A percentile compares a stretch with the other conserved stretches of the same genome.
Evolutionary conservation across 202 grass and related monocot species (phyloP).

Genomic region (Cymbopogon flexuosus): DNA sequence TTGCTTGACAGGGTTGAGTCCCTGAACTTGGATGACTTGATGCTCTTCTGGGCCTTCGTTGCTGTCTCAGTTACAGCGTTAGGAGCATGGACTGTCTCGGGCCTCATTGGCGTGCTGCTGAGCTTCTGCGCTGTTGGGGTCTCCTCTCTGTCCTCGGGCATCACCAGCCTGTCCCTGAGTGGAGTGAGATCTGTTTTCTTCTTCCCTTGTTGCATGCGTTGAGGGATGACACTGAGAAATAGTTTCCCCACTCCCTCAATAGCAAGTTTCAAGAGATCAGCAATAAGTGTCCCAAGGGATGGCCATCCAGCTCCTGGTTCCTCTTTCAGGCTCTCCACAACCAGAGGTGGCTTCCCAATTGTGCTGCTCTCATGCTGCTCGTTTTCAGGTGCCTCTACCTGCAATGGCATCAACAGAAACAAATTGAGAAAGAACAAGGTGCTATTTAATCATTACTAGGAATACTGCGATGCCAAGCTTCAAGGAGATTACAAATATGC

Average conservation of each 20-base stretch:
- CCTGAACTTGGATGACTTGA: constrained; percentile 70
- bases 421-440: constrained; percentile 4
- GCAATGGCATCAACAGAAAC: constrained; percentile 8
- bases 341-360: constrained; percentile 42
- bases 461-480: background rate
- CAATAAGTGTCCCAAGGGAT: constrained; percentile 71
- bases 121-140: constrained; percentile 49
- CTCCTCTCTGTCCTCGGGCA: constrained; percentile 60
- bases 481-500: background rate
- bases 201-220: constrained; percentile 27
- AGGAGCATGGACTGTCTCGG: constrained; percentile 45
- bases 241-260: constrained; percentile 67
- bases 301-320: constrained; percentile 84
- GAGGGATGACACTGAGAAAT: constrained; percentile 55
- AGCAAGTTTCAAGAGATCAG: constrained; percentile 68
- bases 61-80: constrained; percentile 27
- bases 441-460: background rate
- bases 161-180: constrained; percentile 65
- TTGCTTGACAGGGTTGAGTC: constrained; percentile 76
- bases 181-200: constrained; percentile 55
- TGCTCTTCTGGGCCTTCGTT: constrained; percentile 54
- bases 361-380: constrained; percentile 41
- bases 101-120: constrained; percentile 48
- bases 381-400: constrained; percentile 54
- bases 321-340: constrained; percentile 83